Evolutionary conservation across 768 basidiomycete species (phyloP), one percentile per base, ranked within the genome.

Genomic region (Lenzites betulinus): DNA sequence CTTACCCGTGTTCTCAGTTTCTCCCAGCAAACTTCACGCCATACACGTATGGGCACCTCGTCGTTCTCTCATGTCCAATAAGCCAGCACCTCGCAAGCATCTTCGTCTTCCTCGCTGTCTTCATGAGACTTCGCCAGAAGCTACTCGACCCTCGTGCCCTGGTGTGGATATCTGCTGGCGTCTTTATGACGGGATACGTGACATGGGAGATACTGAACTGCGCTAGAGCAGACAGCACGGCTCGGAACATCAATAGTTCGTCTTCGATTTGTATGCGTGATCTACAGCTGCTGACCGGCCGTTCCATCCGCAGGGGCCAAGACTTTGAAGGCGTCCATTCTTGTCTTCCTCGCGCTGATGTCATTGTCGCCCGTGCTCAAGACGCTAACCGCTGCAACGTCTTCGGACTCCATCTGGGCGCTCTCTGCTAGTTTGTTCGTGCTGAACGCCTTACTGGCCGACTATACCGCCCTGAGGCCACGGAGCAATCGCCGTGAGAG

Each of bases 361-460:
- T 88, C 94, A 16, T 79, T 98, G 55, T 89, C 95, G 3, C 97
- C 97, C 15, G 90, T 98, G 11, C 78, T 98, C 57, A 85, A 89
- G 69, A 98, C 96, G 6, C 77, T 99, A 69, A 96, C 94, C 28
- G 90, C 92, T 39, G 93, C 95, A 25, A 98, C 95, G 4, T 97
- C 96, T 39, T 92, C 92, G 13, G 97, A 99, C 73, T 94, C 94
- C 28, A 95, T 98, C 64, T 98, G 94, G 94, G 95, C 96, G 7
- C 76, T 98, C 51, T 85, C 93, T n/a, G 91, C 92, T 3, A 79
- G 81, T 52, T 83, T 98, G 44, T 92, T 98, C 73, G 77, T 85
- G 53, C 77, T 97, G 39, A 93, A 95, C 71, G 80, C 87, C 20
- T 76, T 95, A 59, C 77, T 98, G 49, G 90, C 90, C 15, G 93